Percentiles rank a stretch among this genome's conserved stretches.
These are phyloP conservation scores for Prunella vulgaris DNA, from an alignment of 257 asterid species.

Conservation along the genomic window DNA sequence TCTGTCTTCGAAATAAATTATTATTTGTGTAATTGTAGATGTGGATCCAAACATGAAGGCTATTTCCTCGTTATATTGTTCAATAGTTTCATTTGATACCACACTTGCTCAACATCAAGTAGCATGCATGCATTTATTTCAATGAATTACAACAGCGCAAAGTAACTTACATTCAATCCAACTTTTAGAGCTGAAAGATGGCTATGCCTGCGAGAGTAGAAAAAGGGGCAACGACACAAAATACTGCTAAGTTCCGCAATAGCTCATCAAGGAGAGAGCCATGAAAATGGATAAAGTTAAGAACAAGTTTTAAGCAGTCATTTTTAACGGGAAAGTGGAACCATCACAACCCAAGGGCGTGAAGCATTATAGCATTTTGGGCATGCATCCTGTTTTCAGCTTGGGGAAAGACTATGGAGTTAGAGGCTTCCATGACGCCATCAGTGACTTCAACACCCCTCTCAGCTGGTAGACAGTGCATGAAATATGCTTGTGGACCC, in stretches of 20 bases:
- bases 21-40: no score
- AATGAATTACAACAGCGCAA: not conserved
- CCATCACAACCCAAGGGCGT: slow-evolving; percentile 64
- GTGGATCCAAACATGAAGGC: not conserved
- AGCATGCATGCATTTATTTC: not conserved
- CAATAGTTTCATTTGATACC: not conserved
- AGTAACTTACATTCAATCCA: not conserved
- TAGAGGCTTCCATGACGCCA: slow-evolving; percentile 73
- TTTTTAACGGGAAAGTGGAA: not conserved
- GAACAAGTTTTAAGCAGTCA: not conserved
- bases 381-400: slow-evolving; percentile 97
- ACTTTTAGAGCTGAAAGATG: not conserved
- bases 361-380: slow-evolving; percentile 92
- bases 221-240: not conserved
- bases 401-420: slow-evolving; percentile 84
- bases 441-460: slow-evolving; percentile 80
- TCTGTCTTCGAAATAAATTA: no score
- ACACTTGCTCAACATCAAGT: not conserved
- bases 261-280: slow-evolving; percentile 12
- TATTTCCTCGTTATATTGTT: not conserved
- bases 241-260: not conserved
- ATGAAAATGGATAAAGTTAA: not conserved
- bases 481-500: slow-evolving; percentile 68
- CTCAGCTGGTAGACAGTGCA: slow-evolving; percentile 96
- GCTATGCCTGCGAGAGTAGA: not conserved